Conservation (phyloP, 2,329 filamentous ascomycete species). For the Sporothrix protearum region DNA sequence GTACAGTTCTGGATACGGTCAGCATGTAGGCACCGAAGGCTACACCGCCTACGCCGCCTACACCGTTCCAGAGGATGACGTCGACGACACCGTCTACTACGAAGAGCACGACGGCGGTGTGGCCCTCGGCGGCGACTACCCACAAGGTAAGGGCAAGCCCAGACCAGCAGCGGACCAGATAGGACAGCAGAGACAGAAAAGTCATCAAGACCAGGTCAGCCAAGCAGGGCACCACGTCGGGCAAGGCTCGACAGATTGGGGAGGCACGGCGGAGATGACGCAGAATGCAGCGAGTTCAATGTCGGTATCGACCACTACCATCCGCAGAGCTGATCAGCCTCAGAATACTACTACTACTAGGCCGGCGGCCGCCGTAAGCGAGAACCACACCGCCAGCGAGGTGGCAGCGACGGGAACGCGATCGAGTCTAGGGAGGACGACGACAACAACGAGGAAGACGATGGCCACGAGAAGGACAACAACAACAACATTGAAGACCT, state of each 20-base stretch:
- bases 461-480: neutral
- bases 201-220: too few relatives aligned
- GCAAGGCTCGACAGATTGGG: neutral
- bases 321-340: constrained; percentile 9
- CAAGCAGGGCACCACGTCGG: neutral
- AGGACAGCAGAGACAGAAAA: neutral
- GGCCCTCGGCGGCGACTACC: neutral
- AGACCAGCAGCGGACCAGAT: neutral
- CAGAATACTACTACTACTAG: constrained; percentile 13
- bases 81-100: neutral
- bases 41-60: neutral
- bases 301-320: neutral
- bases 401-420: neutral
- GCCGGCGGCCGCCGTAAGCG: neutral
- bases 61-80: neutral
- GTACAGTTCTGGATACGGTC: neutral
- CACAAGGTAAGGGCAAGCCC: constrained; percentile 4
- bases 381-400: neutral
- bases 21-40: neutral
- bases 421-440: neutral
- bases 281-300: neutral
- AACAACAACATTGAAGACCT: neutral
- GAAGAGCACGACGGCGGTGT: constrained; percentile 1
- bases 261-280: neutral
- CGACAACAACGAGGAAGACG: neutral